Conservation (phyloP, 371 early-diverging fungal species). For the Dipsacomyces acuminosporus region DNA sequence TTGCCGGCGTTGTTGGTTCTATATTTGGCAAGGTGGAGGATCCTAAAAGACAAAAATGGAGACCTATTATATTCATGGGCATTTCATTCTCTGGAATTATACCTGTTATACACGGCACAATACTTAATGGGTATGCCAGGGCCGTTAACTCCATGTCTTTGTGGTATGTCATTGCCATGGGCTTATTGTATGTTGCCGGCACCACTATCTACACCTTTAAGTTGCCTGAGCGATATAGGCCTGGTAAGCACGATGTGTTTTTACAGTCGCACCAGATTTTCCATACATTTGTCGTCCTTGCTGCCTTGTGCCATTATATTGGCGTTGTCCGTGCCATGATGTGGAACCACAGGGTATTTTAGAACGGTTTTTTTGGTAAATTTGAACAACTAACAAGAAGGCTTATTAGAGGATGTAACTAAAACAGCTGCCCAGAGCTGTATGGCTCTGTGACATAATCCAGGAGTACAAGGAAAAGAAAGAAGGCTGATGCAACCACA, state of each 20-base stretch:
- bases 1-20: slow-evolving; percentile 51
- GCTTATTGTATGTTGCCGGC: slow-evolving; percentile 69
- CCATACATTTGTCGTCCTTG: slow-evolving; percentile 81
- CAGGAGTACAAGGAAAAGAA: too few species aligned
- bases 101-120: slow-evolving; percentile 69
- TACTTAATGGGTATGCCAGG: slow-evolving; percentile 61
- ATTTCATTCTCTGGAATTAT: slow-evolving; percentile 74
- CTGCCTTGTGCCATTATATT: slow-evolving; percentile 70
- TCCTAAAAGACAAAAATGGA: slow-evolving; percentile 67
- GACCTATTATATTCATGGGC: slow-evolving; percentile 73
- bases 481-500: too few species aligned
- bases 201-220: slow-evolving; percentile 77
- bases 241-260: slow-evolving; percentile 59
- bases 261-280: slow-evolving; percentile 91
- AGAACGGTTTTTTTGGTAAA: not conserved
- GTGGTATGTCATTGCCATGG: slow-evolving; percentile 65
- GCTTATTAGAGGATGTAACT: too few species aligned
- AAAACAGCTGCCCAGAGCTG: too few species aligned
- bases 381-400: too few species aligned
- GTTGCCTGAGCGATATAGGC: slow-evolving; percentile 62
- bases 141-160: slow-evolving; percentile 32
- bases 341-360: slow-evolving; percentile 35
- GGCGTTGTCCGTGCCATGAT: slow-evolving; percentile 65
- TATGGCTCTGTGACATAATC: too few species aligned
- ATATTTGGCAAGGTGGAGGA: slow-evolving; percentile 54